Conservation (phyloP, 345 rosid species). For the Microcos paniculata region DNA sequence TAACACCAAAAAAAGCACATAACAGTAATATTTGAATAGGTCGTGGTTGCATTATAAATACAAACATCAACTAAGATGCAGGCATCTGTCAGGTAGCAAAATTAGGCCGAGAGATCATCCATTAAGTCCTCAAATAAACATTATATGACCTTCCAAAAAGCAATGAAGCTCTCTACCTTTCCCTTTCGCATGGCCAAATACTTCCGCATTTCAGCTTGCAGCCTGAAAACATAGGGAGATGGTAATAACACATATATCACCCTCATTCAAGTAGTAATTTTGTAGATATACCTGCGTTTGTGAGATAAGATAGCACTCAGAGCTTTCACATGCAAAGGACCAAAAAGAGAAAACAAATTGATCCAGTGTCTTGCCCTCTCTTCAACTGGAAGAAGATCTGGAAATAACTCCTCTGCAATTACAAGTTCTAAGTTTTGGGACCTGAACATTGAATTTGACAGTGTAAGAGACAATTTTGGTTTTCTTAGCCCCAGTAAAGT, state of each 20-base stretch:
- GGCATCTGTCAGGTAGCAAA: background rate
- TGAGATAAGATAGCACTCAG: constrained; percentile 63
- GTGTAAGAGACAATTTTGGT: background rate
- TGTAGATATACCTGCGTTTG: constrained; percentile 61
- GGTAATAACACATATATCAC: constrained; percentile 21
- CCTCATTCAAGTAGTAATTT: constrained; percentile 19
- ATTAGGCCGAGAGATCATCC: background rate
- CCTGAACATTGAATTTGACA: constrained; percentile 38
- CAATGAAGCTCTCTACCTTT: constrained; percentile 38
- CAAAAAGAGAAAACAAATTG: constrained; percentile 65
- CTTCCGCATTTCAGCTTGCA: constrained; percentile 66
- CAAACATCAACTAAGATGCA: constrained; percentile 2
- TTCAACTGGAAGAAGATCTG: constrained; percentile 51
- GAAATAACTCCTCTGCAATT: constrained; percentile 73
- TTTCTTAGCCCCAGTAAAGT: constrained; percentile 12
- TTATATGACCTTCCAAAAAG: background rate
- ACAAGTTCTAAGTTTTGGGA: constrained; percentile 71
- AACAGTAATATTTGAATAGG: background rate
- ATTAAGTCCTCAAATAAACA: constrained; percentile 7
- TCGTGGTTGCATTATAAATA: background rate
- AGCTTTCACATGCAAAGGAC: constrained; percentile 66
- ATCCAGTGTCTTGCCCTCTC: constrained; percentile 82
- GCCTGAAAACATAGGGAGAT: constrained; percentile 49
- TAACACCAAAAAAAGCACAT: background rate
- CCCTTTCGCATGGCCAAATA: constrained; percentile 63